Conservation (phyloP, 1,139 yeast species). For the Yamadazyma membranifaciens region DNA sequence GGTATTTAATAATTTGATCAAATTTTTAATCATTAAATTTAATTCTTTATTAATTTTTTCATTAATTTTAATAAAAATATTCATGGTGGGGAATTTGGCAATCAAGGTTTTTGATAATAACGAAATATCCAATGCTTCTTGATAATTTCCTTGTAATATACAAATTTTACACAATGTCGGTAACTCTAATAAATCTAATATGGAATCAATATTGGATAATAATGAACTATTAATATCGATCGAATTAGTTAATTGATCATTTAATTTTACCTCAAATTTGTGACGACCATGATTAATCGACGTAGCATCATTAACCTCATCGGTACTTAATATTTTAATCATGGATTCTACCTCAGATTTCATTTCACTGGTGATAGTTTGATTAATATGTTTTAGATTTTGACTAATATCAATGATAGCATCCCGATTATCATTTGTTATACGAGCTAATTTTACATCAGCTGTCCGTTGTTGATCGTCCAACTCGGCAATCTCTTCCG, state of each 20-base stretch:
- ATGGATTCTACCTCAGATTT: conserved; percentile 22
- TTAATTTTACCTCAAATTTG: conserved; percentile 17
- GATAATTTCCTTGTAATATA: conserved; percentile 81
- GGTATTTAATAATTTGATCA: conserved; percentile 68
- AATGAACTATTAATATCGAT: conserved; percentile 34
- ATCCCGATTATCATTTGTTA: conserved; percentile 40
- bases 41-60: conserved; percentile 56
- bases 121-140: conserved; percentile 82
- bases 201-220: conserved; percentile 63
- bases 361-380: conserved; percentile 23
- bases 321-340: conserved; percentile 12
- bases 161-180: conserved; percentile 85
- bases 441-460: conserved; percentile 28
- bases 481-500: conserved; percentile 48
- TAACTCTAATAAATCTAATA: conserved; percentile 76
- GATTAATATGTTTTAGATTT: conserved; percentile 26
- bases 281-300: background rate
- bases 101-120: conserved; percentile 65
- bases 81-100: conserved; percentile 65
- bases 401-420: conserved; percentile 38
- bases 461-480: conserved; percentile 34
- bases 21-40: conserved; percentile 61
- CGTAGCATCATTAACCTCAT: conserved; percentile 2
- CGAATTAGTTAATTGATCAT: conserved; percentile 23
- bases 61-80: conserved; percentile 55